phyloP scores from a whole-genome alignment of 2,329 filamentous ascomycete genomes.

The Cordyceps cicadae region DNA sequence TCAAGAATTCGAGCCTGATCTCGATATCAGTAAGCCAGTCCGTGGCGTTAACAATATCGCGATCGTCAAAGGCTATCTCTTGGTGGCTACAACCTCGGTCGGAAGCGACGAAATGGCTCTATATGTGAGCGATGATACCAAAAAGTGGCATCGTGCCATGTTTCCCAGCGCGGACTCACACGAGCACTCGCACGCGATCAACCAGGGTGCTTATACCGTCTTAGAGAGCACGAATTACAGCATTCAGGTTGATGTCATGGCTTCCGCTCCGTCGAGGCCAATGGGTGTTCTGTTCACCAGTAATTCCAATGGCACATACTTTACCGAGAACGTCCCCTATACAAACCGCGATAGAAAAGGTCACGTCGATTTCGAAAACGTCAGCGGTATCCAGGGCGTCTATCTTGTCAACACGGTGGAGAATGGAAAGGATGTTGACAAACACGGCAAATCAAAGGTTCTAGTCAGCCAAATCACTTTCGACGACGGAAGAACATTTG shows the following conservation, averaged over 20 bases:
- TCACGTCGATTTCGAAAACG: constrained; percentile 90
- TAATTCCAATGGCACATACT: constrained; percentile 96
- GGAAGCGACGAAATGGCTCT: constrained; percentile 86
- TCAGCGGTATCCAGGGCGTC: constrained; percentile 84
- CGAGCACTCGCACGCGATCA: constrained; percentile 59
- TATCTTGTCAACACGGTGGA: constrained; percentile 83
- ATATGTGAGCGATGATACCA: constrained; percentile 77
- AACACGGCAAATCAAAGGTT: constrained; percentile 50
- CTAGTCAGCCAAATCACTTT: constrained; percentile 81
- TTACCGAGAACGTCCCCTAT: constrained; percentile 82
- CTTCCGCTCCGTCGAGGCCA: constrained; percentile 51
- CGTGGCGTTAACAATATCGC: constrained; percentile 76
- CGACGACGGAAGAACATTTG: constrained; percentile 85
- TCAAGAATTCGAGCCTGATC: constrained; percentile 64
- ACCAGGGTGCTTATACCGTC: constrained; percentile 85
- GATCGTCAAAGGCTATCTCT: constrained; percentile 74
- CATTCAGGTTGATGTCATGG: constrained; percentile 91
- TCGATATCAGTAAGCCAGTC: constrained; percentile 66
- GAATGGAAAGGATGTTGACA: constrained; percentile 70
- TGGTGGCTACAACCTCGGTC: constrained; percentile 71
- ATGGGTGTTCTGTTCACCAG: constrained; percentile 91
- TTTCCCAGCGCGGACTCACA: constrained; percentile 71
- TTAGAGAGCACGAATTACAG: constrained; percentile 96
- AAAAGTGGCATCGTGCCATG: constrained; percentile 83
- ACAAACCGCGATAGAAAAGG: constrained; percentile 75